Base-by-base conservation (phyloP, 1,139 yeast species). In the Protomyces inouyei region DNA sequence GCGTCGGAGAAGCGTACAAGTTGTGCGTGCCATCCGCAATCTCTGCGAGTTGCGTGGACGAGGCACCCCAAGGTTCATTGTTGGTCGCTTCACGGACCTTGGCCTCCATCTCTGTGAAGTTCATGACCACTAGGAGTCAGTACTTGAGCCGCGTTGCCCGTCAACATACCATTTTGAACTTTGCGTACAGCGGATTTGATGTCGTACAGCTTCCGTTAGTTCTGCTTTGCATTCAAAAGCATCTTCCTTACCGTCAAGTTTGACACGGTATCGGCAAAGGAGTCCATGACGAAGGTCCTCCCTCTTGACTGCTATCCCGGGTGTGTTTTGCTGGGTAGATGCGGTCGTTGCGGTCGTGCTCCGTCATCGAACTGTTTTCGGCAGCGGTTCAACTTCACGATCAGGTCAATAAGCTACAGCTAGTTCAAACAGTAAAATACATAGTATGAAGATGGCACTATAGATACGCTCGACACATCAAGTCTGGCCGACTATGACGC, bases 21-120 rank as follows among this genome's bases (percentile, higher is more conserved):
- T 88, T 89, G 76, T 89, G 89, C 4, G 98, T 93, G 1, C 96
- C 98, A 40, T 91, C 88, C 4, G 98, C 95, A 71, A 95, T 93
- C 73, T 91, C 95, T 68, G 78, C 88, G 98, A 95, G 93, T 73
- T 88, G 78, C 1, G 96, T 83, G 3, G 95, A 83, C 1, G 96
- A 85, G 2, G 97, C 95, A n/a, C 98, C 98, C 99, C 99, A 93
- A 1, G 98, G 98, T 76, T 93, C 99, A 74, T 93, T 93, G 75
- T 93, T 93, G 65, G 98, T 93, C 56, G 65, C 66, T 52, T 61
- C 66, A 14, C 69, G 23, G 48, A 91, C 98, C 76, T 88, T 91
- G 57, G 96, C 87, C 77, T 93, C 98, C 87, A 89, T 91, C 70
- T 90, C 97, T 12, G 97, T 89, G 76, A 89, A 86, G 77, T 92